phyloP scores from a whole-genome alignment of 352 stramenopile species.

The Phytophthora boehmeriae region DNA sequence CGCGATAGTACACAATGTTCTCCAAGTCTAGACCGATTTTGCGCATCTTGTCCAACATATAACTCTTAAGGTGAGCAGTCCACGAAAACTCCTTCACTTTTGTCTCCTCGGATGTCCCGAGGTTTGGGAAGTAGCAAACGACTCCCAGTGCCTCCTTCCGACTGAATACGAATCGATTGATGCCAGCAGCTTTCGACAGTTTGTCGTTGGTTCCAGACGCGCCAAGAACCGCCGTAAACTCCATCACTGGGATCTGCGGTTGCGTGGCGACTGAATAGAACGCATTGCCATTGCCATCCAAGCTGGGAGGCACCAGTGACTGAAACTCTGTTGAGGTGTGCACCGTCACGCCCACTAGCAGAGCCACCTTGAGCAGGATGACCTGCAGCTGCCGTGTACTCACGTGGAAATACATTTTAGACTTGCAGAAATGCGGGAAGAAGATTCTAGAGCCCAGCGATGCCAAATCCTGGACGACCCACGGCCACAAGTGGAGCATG shows the following conservation, averaged over 20 bases:
- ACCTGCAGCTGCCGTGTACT: slow-evolving; percentile 80
- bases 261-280: slow-evolving; percentile 68
- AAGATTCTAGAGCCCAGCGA: slow-evolving; percentile 74
- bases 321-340: slow-evolving; percentile 58
- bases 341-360: slow-evolving; percentile 67
- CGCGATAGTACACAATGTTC: slow-evolving; percentile 86
- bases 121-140: slow-evolving; percentile 81
- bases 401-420: slow-evolving; percentile 78
- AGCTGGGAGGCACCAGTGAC: slow-evolving; percentile 32
- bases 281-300: slow-evolving; percentile 39
- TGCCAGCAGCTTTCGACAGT: slow-evolving; percentile 50
- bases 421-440: slow-evolving; percentile 72
- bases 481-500: slow-evolving; percentile 81
- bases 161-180: slow-evolving; percentile 76
- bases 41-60: slow-evolving; percentile 68
- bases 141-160: slow-evolving; percentile 74
- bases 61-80: slow-evolving; percentile 75
- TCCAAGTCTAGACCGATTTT: slow-evolving; percentile 68
- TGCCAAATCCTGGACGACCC: slow-evolving; percentile 81
- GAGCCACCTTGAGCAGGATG: slow-evolving; percentile 77
- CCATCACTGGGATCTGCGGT: slow-evolving; percentile 65
- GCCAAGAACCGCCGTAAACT: slow-evolving; percentile 66
- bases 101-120: slow-evolving; percentile 63
- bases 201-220: slow-evolving; percentile 65
- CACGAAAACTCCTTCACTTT: slow-evolving; percentile 75